phyloP scores from a whole-genome alignment of 2,329 filamentous ascomycete genomes.

The Thielaviopsis punctulata region DNA sequence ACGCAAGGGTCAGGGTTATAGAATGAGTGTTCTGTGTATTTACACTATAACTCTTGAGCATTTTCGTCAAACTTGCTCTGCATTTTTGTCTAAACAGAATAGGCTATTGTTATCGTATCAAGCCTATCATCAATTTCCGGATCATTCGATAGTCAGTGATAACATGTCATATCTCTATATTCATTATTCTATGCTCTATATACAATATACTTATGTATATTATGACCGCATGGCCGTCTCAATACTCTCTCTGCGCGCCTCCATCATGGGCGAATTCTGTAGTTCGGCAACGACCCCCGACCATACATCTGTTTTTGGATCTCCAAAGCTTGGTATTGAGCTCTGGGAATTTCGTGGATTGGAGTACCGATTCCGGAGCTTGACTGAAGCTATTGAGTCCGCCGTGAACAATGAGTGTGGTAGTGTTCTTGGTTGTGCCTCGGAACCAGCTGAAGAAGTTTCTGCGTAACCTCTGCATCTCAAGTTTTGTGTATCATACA shows the following conservation, averaged over 20 bases:
- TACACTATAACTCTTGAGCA: too few species aligned
- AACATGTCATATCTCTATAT: too few species aligned
- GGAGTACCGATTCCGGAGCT: neutral
- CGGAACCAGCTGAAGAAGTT: neutral
- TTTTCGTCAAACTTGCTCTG: too few species aligned
- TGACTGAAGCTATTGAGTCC: constrained; percentile 1
- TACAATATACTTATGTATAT: neutral
- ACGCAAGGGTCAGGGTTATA: neutral
- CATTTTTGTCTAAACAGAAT: neutral
- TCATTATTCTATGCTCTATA: neutral
- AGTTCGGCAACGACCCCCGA: constrained; percentile 45
- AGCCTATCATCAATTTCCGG: neutral
- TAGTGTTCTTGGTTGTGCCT: neutral
- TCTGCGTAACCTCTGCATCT: neutral
- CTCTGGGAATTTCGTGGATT: constrained; percentile 4
- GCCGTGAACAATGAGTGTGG: constrained; percentile 1
- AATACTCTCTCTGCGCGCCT: constrained; percentile 31
- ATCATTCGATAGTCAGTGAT: too few species aligned
- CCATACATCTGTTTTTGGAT: constrained; percentile 29
- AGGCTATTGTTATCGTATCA: neutral
- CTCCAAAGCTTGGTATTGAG: constrained; percentile 12
- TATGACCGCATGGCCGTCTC: constrained; percentile 32
- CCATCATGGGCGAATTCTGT: constrained; percentile 42
- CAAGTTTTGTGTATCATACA: neutral
- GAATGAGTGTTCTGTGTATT: neutral